These are phyloP conservation scores for Cupressus sempervirens DNA, from an alignment of 75 land plant genomes.

Conservation along the genomic window DNA sequence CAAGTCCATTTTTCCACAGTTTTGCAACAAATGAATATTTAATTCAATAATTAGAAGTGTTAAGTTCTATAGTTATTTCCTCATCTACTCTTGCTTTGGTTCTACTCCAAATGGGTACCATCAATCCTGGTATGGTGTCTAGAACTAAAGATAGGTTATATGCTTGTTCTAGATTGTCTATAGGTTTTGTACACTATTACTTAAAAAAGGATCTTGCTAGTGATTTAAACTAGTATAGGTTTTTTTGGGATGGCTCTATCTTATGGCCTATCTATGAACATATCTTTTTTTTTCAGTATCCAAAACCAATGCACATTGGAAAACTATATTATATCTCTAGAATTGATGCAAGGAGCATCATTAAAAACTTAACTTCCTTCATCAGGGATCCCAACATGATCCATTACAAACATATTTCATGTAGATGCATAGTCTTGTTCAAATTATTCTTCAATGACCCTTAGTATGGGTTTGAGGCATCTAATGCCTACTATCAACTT, in stretches of 20 bases:
- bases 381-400: no score
- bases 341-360: no score
- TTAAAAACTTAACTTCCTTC: no score
- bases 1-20: conserved; percentile 40
- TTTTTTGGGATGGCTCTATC: conserved; percentile 42
- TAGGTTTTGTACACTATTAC: not conserved
- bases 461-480: no score
- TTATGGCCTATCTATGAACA: conserved; percentile 46
- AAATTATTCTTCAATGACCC: no score
- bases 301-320: conserved; percentile 39
- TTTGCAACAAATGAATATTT: no score
- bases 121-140: conserved; percentile 32
- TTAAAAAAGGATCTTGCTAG: not conserved
- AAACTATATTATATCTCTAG: conserved; percentile 42
- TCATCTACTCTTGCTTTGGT: conserved; percentile 32
- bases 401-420: no score
- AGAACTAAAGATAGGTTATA: not conserved
- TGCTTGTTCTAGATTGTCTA: not conserved
- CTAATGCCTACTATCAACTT: no score
- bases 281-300: conserved; percentile 24
- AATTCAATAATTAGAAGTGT: conserved; percentile 23
- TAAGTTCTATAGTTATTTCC: conserved; percentile 20
- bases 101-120: conserved; percentile 19
- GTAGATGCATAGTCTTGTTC: no score
- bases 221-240: conserved; percentile 18